Evolutionary conservation across 2,329 filamentous ascomycete species (phyloP), one percentile per base, ranked within the genome.

Genomic region (Claviceps cyperi): DNA sequence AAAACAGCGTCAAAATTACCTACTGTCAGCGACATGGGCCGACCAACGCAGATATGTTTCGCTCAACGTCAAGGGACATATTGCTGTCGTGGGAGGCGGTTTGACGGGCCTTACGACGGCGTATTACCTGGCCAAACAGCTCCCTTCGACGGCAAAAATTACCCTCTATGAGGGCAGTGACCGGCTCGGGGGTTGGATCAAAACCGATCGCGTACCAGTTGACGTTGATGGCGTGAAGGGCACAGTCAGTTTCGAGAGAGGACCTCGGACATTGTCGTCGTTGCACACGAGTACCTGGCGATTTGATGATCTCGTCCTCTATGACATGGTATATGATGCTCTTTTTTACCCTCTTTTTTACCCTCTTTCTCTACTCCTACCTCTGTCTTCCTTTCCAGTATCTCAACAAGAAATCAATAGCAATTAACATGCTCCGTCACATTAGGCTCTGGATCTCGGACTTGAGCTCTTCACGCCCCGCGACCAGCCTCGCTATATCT

Each of bases 121-220:
- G 32, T 87, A 86, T 69, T 89, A 86, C 64, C 72, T 95, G 43
- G 73, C 81, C 13, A 78, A 78, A 56, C 72, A 81, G 58, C 75
- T 85, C n/a, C 79, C 82, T 4, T 52, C 65, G 45, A 72, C 75
- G 50, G 74, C 80, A 36, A 79, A 80, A 48, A 81, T 98, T 59
- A 92, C 86, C 0, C 62, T 98, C 9, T 95, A 88, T 65, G 92
- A 98, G 64, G 76, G 76, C 19, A 76, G 72, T 28, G 63, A 76
- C 21, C 74, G 80, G 19, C 64, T 91, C 1, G 92, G 92, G 43
- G 92, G 92, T 44, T 97, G 90, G 90, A 72, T 97, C 40, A 70
- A 80, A 54, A 88, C 84, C 1, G 75, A 82, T 56, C 69, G 68
- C 47, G 72, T 85, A 13, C 64, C 77, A 1, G 76, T 84, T 14